phyloP scores from a whole-genome alignment of 345 rosid genomes.

The Anacardium occidentale region DNA sequence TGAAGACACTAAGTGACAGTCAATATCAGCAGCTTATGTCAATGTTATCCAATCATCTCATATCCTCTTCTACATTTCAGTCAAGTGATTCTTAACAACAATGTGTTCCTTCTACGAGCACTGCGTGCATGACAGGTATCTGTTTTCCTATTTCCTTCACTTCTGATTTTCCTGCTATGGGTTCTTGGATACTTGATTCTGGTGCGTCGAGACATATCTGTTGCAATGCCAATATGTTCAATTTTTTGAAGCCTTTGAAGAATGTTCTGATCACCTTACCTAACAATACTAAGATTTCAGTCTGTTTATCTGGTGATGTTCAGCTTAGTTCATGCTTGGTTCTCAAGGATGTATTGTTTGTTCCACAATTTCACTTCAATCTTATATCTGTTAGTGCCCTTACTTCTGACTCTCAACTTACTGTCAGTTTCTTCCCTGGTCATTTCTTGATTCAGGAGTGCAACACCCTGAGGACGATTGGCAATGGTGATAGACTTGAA shows the following conservation, averaged over 20 bases:
- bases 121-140: too few relatives aligned
- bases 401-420: background rate
- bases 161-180: too few relatives aligned
- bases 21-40: too few relatives aligned
- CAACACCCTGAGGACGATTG: background rate
- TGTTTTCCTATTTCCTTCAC: too few relatives aligned
- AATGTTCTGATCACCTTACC: background rate
- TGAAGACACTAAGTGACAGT: too few relatives aligned
- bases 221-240: background rate
- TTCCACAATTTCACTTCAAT: background rate
- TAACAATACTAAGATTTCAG: background rate
- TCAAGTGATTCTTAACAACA: too few relatives aligned
- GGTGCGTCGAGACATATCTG: background rate
- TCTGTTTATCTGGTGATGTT: background rate
- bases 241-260: background rate
- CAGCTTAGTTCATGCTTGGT: background rate
- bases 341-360: background rate
- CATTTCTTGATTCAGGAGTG: background rate
- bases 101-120: too few relatives aligned
- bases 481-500: background rate
- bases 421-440: background rate
- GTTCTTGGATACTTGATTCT: slow-evolving; percentile 3
- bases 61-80: too few relatives aligned
- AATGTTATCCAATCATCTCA: too few relatives aligned
- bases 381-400: background rate